phyloP scores from a whole-genome alignment of 352 stramenopile genomes.

The Pythium grandisporangium region DNA sequence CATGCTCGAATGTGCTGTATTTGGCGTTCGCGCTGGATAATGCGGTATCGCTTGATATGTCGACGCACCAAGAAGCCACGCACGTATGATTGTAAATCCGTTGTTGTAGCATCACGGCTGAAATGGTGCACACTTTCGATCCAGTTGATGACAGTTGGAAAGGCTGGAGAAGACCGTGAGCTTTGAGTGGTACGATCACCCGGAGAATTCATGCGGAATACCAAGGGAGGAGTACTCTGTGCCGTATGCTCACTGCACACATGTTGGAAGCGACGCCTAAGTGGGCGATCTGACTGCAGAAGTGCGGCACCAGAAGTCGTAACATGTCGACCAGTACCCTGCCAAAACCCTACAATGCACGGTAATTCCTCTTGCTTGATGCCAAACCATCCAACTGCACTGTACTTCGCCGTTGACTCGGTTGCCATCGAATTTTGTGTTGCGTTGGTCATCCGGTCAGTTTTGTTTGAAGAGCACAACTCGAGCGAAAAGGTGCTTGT shows the following conservation, averaged over 20 bases:
- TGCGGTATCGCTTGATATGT: constrained; percentile 10
- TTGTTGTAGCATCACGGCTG: constrained; percentile 4
- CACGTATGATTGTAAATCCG: constrained; percentile 12
- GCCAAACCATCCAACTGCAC: constrained; percentile 21
- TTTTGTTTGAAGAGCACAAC: no score
- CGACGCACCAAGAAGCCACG: constrained; percentile 10
- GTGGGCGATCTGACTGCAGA: no score
- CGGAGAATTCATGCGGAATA: no score
- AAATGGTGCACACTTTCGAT: constrained; percentile 3
- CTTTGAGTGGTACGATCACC: no score
- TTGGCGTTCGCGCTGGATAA: constrained; percentile 8
- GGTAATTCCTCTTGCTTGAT: constrained; percentile 12
- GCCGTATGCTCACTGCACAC: no score
- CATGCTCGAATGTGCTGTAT: constrained; percentile 15
- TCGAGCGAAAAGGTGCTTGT: no score
- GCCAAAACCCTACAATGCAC: constrained; percentile 30
- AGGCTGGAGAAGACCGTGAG: no score
- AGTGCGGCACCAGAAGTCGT: no score
- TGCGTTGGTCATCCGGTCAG: no score
- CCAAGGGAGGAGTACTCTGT: no score
- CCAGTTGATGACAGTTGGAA: constrained; percentile 6
- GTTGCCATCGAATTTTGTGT: constrained; percentile 4
- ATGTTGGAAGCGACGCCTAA: constrained; percentile 10
- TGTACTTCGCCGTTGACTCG: constrained; percentile 9
- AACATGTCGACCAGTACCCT: constrained; percentile 12